These are phyloP conservation scores for Hypericum androsaemum DNA, from an alignment of 345 rosid species.

Conservation along the genomic window DNA sequence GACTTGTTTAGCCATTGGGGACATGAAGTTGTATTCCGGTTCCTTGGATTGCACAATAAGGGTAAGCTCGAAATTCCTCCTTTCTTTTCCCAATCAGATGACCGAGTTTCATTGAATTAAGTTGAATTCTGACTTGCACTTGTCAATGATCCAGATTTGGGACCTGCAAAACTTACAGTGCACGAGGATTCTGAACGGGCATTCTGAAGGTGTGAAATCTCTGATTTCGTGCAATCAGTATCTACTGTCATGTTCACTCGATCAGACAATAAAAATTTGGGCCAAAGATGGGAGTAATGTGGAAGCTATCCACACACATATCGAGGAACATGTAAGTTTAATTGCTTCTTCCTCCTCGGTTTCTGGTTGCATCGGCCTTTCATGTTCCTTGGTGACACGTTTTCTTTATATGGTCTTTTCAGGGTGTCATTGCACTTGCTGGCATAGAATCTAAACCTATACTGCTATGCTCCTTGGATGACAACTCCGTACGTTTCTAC, in stretches of 20 bases:
- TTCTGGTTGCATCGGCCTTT: no score
- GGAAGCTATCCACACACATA: slow-evolving; percentile 23
- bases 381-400: no score
- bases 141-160: slow-evolving; percentile 34
- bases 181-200: slow-evolving; percentile 31
- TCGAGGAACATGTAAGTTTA: slow-evolving; percentile 15
- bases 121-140: no score
- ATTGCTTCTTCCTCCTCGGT: not conserved
- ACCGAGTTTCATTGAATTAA: no score
- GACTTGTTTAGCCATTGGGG: slow-evolving; percentile 29
- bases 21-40: slow-evolving; percentile 30
- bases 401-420: no score
- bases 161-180: slow-evolving; percentile 33
- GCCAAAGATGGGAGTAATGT: slow-evolving; percentile 21
- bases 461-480: no score
- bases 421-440: no score
- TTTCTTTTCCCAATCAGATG: no score
- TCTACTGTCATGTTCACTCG: slow-evolving; percentile 52
- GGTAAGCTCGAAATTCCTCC: slow-evolving; percentile 18
- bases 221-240: slow-evolving; percentile 47
- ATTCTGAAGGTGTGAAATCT: slow-evolving; percentile 39
- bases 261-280: slow-evolving; percentile 48
- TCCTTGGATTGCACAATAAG: slow-evolving; percentile 39
- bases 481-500: no score
- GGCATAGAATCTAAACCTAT: no score